Evolutionary conservation across 139 green algal species (phyloP).

Genomic region (Raphidocelis subcapitata): DNA sequence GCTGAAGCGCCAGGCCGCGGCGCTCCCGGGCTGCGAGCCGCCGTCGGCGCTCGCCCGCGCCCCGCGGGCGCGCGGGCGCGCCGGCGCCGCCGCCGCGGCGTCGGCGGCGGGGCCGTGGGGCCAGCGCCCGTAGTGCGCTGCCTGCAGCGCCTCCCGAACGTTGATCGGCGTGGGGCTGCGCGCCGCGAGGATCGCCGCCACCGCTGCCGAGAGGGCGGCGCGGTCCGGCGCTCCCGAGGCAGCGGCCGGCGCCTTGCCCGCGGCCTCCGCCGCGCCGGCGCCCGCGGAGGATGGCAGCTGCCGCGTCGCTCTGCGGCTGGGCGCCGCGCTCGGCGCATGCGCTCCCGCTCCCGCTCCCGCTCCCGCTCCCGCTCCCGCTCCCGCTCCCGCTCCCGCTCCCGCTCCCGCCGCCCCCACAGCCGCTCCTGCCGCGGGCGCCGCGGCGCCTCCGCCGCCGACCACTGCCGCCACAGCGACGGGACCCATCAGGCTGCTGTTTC

Average conservation of each 20-base stretch:
- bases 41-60: too few relatives aligned
- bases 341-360: neutral
- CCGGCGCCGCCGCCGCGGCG: too few relatives aligned
- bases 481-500: neutral
- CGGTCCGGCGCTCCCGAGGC: neutral
- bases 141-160: too few relatives aligned
- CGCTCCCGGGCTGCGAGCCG: too few relatives aligned
- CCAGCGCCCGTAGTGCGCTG: too few relatives aligned
- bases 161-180: too few relatives aligned
- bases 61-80: too few relatives aligned
- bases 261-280: neutral
- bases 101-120: too few relatives aligned
- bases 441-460: neutral
- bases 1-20: too few relatives aligned
- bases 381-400: neutral
- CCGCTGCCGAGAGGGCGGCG: neutral
- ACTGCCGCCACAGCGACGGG: neutral
- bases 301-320: too few relatives aligned
- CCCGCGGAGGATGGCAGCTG: neutral
- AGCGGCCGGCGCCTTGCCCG: neutral
- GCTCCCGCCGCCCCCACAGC: neutral
- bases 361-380: neutral
- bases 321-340: too few relatives aligned
- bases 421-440: neutral
- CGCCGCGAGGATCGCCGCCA: too few relatives aligned